Evolutionary conservation across 768 basidiomycete species (phyloP).

Genomic region (Infundibulicybe gibba): DNA sequence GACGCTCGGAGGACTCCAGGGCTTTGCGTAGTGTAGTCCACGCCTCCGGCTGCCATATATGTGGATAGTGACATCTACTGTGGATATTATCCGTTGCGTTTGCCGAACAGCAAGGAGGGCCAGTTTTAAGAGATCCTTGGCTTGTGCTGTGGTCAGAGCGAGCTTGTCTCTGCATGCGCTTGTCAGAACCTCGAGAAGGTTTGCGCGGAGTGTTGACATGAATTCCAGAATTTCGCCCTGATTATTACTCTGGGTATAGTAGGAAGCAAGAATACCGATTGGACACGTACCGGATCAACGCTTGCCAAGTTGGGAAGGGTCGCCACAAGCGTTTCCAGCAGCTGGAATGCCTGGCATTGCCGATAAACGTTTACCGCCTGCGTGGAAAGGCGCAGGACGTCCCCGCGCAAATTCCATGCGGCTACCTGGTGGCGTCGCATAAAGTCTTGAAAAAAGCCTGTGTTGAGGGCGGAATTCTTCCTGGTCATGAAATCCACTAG

Average conservation of each 20-base stretch:
- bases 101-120: constrained; percentile 63
- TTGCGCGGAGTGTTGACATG: constrained; percentile 23
- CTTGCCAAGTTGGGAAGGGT: constrained; percentile 49
- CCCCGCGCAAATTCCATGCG: constrained; percentile 63
- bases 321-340: constrained; percentile 62
- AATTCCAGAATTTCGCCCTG: not conserved
- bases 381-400: constrained; percentile 51
- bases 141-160: constrained; percentile 53
- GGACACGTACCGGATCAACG: constrained; percentile 4
- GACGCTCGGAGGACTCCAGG: constrained; percentile 50
- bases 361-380: constrained; percentile 77
- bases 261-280: constrained; percentile 2
- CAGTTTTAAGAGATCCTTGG: constrained; percentile 80
- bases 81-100: constrained; percentile 42
- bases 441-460: constrained; percentile 76
- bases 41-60: constrained; percentile 55
- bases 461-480: constrained; percentile 75
- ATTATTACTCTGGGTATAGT: constrained; percentile 5
- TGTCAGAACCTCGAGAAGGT: constrained; percentile 44
- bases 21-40: constrained; percentile 51
- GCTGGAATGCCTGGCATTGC: constrained; percentile 67
- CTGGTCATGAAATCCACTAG: constrained; percentile 74
- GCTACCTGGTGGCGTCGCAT: constrained; percentile 58
- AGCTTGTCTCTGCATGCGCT: constrained; percentile 44
- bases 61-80: constrained; percentile 19